A percentile compares a stretch with the other conserved stretches of the same genome.
Evolutionary conservation across 2,329 filamentous ascomycete genomes (phyloP).

Genomic region (Colletotrichum paranaense): DNA sequence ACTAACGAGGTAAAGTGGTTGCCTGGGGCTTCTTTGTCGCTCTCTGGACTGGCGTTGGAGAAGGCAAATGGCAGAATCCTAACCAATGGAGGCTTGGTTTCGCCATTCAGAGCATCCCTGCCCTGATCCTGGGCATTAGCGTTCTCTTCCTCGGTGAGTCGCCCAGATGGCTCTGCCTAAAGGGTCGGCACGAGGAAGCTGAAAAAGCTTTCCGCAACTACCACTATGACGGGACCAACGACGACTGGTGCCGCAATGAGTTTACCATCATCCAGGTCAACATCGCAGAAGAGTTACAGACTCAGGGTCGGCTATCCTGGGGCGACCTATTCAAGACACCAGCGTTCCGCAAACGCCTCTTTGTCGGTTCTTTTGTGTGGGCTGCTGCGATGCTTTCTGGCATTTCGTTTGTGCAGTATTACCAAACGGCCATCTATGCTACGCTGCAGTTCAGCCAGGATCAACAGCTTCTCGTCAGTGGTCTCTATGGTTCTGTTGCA

Average conservation of each 20-base stretch:
- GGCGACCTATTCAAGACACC: constrained; percentile 45
- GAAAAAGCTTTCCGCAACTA: constrained; percentile 47
- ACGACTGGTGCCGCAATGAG: constrained; percentile 49
- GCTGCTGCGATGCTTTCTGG: constrained; percentile 54
- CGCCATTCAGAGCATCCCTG: constrained; percentile 49
- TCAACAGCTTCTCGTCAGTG: constrained; percentile 51
- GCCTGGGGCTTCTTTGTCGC: constrained; percentile 55
- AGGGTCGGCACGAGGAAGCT: constrained; percentile 50
- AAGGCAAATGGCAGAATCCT: constrained; percentile 49
- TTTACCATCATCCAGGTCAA: constrained; percentile 49
- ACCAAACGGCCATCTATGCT: constrained; percentile 54
- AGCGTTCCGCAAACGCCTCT: constrained; percentile 49
- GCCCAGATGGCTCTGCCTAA: constrained; percentile 49
- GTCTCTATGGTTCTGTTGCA: constrained; percentile 50
- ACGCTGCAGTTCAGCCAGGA: constrained; percentile 50
- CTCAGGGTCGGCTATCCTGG: constrained; percentile 46
- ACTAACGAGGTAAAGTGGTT: constrained; percentile 44
- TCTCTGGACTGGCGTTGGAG: constrained; percentile 52
- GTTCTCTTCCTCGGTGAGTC: constrained; percentile 51
- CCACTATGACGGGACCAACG: constrained; percentile 48
- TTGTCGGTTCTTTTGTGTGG: constrained; percentile 54
- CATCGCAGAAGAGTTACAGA: constrained; percentile 47
- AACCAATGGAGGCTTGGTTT: constrained; percentile 54
- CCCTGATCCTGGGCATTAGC: constrained; percentile 46
- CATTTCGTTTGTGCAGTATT: constrained; percentile 56